phyloP scores from a whole-genome alignment of 2,329 filamentous ascomycete genomes.

The Aspergillus fructus region DNA sequence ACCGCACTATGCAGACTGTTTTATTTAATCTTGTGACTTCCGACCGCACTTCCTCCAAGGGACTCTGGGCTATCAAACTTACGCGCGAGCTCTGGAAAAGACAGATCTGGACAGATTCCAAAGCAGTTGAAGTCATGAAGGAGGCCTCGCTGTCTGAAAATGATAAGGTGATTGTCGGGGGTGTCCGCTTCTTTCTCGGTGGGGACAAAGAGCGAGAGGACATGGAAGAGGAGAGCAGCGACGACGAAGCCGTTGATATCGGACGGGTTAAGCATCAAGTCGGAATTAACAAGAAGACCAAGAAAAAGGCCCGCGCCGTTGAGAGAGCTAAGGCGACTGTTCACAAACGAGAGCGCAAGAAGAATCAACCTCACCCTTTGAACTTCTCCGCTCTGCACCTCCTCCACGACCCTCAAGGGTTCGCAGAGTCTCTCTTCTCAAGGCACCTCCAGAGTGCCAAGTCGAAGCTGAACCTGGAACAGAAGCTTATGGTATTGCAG shows the following conservation, averaged over 20 bases:
- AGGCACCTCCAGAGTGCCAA: slow-evolving; percentile 89
- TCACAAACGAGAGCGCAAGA: slow-evolving; percentile 82
- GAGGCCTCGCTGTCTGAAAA: slow-evolving; percentile 85
- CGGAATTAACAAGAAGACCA: slow-evolving; percentile 94
- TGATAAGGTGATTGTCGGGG: slow-evolving; percentile 85
- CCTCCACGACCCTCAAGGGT: slow-evolving; percentile 89
- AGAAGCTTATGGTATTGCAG: slow-evolving; percentile 85
- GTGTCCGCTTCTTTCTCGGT: slow-evolving; percentile 90
- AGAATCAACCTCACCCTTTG: slow-evolving; percentile 78
- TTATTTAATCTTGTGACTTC: slow-evolving; percentile 88
- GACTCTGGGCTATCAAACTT: slow-evolving; percentile 93
- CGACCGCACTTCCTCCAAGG: slow-evolving; percentile 80
- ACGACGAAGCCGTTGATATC: slow-evolving; percentile 73
- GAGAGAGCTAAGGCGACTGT: slow-evolving; percentile 80
- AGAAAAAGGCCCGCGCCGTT: slow-evolving; percentile 77
- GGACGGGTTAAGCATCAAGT: slow-evolving; percentile 78
- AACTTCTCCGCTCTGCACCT: slow-evolving; percentile 97
- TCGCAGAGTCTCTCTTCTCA: slow-evolving; percentile 83
- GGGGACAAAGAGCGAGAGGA: slow-evolving; percentile 96
- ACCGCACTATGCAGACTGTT: slow-evolving; percentile 88
- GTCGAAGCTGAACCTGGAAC: slow-evolving; percentile 80
- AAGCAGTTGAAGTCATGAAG: slow-evolving; percentile 97
- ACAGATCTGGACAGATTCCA: slow-evolving; percentile 92
- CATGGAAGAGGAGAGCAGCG: slow-evolving; percentile 82
- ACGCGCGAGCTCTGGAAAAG: slow-evolving; percentile 95